Evolutionary conservation across 192 early-diverging fungal genomes (phyloP), one percentile per base, ranked within the genome.

Genomic region (Phycomyces nitens): DNA sequence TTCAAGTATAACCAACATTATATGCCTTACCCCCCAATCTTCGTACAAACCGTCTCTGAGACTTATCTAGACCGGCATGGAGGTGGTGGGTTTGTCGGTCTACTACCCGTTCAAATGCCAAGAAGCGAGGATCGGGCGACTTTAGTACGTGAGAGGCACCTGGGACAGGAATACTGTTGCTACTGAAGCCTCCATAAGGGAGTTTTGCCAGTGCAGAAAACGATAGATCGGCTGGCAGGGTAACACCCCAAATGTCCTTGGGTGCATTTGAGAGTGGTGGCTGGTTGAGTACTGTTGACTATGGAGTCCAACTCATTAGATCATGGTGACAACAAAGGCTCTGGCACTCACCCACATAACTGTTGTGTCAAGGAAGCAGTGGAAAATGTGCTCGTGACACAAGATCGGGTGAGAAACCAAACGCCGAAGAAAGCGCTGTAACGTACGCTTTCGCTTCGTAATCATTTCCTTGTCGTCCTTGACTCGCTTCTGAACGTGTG

Each of bases 351-450:
- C 81, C 89, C 89, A 91, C 51, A 84, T 77, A 20, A 85, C 82
- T 10, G 80, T 84, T 15, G 77, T 68, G 66, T 98, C 92, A 65
- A 99, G 75, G 70, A 99, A 99, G 39, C 84, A 71, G 65, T 99
- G 96, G 69, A 97, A 85, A 27, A 92, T 80, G 66, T 97, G 94
- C 59, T 92, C 92, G 59, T 84, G 77, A 15, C 86, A 81, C 49
- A 99, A 68, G 59, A 91, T 86, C 26, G 93, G 91, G 74, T 99
- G 92, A 62, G 82, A 83, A 0, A 84, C 88, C 40, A 97, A 62
- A 34, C 94, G 85, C 69, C 95, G 96, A 63, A 99, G 73, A 66
- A 99, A 99, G 27, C 84, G 84, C 78, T 94, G 90, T 58, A 99
- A 81, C 88, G 92, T 86, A n/a, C 92, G 83, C 78, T 94, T 94